Evolutionary conservation across 2,329 filamentous ascomycete genomes (phyloP).

Genomic region (Trichophyton schoenleinii): DNA sequence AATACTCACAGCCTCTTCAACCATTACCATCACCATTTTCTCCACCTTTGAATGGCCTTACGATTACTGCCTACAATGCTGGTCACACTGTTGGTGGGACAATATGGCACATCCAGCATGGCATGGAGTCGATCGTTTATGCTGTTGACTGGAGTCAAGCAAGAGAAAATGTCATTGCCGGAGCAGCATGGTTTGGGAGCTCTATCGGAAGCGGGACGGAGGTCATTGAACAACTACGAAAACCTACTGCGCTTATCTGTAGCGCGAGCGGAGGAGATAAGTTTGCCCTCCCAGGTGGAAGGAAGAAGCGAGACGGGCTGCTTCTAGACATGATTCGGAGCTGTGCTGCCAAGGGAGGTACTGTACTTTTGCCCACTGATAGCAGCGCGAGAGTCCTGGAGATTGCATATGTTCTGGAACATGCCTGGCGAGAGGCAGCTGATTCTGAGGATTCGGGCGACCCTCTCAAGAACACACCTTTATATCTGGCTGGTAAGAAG

Average conservation of each 20-base stretch:
- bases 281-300: constrained; percentile 56
- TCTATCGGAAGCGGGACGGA: constrained; percentile 69
- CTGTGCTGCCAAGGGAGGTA: constrained; percentile 70
- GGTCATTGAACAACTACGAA: constrained; percentile 83
- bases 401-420: constrained; percentile 80
- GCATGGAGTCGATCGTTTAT: constrained; percentile 91
- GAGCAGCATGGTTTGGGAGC: constrained; percentile 84
- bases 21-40: constrained; percentile 78
- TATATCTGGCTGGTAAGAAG: constrained; percentile 78
- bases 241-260: constrained; percentile 87
- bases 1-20: constrained; percentile 93
- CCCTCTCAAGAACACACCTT: constrained; percentile 39
- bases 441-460: constrained; percentile 40
- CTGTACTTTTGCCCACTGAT: constrained; percentile 84
- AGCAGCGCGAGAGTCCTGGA: constrained; percentile 91
- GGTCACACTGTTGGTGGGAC: constrained; percentile 93
- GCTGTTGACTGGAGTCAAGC: constrained; percentile 97
- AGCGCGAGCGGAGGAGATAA: constrained; percentile 70
- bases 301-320: constrained; percentile 71
- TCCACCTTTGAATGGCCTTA: constrained; percentile 77
- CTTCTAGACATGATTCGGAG: constrained; percentile 69
- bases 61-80: constrained; percentile 91
- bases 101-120: constrained; percentile 97
- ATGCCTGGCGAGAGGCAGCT: constrained; percentile 66
- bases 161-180: constrained; percentile 86